Evolutionary conservation across 441 rosid genomes (phyloP).

Genomic region (Euphorbia schlechtendalii): DNA sequence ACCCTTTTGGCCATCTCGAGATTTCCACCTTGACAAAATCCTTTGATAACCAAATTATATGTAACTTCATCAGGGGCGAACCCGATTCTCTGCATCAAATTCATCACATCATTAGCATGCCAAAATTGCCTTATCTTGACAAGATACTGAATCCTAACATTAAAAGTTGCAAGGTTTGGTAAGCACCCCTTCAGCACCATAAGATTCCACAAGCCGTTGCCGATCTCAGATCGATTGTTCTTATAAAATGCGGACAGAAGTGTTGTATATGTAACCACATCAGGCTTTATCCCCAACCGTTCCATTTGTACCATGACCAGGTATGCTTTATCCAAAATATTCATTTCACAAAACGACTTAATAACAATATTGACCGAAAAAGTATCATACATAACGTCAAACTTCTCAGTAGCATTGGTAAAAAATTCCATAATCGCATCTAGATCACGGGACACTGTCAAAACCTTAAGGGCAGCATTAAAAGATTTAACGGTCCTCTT

Average conservation of each 20-base stretch:
- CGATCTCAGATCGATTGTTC: slow-evolving; percentile 38
- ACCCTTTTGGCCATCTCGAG: slow-evolving; percentile 70
- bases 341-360: slow-evolving; percentile 52
- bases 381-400: slow-evolving; percentile 37
- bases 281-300: slow-evolving; percentile 50
- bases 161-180: slow-evolving; percentile 68
- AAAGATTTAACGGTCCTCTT: slow-evolving; percentile 65
- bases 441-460: slow-evolving; percentile 39
- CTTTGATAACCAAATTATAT: slow-evolving; percentile 74
- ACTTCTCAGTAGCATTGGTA: slow-evolving; percentile 30
- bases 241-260: slow-evolving; percentile 63
- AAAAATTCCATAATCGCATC: slow-evolving; percentile 44
- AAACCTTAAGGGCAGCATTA: slow-evolving; percentile 60
- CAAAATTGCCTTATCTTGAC: slow-evolving; percentile 52
- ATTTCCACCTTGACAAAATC: slow-evolving; percentile 58
- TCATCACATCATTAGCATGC: slow-evolving; percentile 57
- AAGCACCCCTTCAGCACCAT: slow-evolving; percentile 65
- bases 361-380: slow-evolving; percentile 50
- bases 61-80: slow-evolving; percentile 57
- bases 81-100: slow-evolving; percentile 49
- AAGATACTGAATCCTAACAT: slow-evolving; percentile 65
- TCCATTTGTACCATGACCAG: slow-evolving; percentile 49
- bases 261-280: slow-evolving; percentile 62
- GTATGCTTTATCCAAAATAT: slow-evolving; percentile 48
- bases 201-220: slow-evolving; percentile 73